A percentile compares a stretch with the other conserved stretches of the same genome.
These are phyloP conservation scores for Tubosaeta brunneosetosa DNA, from an alignment of 768 basidiomycete species.

Conservation along the genomic window DNA sequence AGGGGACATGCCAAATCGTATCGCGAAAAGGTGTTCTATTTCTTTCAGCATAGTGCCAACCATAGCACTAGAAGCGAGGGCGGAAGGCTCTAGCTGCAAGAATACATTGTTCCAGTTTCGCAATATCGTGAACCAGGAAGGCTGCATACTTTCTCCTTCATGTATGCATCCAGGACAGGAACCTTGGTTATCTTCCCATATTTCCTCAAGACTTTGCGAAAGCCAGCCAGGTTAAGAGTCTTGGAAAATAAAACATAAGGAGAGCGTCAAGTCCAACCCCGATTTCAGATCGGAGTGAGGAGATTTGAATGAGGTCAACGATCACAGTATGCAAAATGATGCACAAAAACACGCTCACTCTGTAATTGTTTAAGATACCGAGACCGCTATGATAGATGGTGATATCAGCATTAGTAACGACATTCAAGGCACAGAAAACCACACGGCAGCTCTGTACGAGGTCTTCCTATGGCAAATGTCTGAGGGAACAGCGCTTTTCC, in stretches of 20 bases:
- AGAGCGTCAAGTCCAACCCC: not conserved
- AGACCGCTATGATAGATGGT: constrained; percentile 47
- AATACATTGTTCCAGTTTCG: not conserved
- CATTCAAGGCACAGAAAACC: not conserved
- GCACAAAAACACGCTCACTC: constrained; percentile 41
- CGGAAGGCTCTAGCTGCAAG: constrained; percentile 58
- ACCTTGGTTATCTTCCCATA: constrained; percentile 79
- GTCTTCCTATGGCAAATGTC: not conserved
- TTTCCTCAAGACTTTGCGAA: constrained; percentile 82
- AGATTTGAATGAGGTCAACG: constrained; percentile 2
- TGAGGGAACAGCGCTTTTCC: not conserved
- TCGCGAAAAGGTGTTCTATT: constrained; percentile 74
- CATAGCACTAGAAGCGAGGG: constrained; percentile 59
- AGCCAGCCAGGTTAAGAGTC: constrained; percentile 87
- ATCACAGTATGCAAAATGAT: not conserved
- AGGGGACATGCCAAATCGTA: constrained; percentile 62
- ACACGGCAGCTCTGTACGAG: not conserved
- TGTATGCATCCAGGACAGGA: constrained; percentile 70
- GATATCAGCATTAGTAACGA: constrained; percentile 9
- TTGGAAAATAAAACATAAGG: constrained; percentile 22
- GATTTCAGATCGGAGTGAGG: not conserved
- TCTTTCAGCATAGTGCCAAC: constrained; percentile 67
- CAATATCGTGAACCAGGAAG: not conserved
- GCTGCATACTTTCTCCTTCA: constrained; percentile 61
- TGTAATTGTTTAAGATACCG: constrained; percentile 84